Base-by-base conservation (phyloP, 345 rosid species). In the Arabidopsis thaliana region DNA sequence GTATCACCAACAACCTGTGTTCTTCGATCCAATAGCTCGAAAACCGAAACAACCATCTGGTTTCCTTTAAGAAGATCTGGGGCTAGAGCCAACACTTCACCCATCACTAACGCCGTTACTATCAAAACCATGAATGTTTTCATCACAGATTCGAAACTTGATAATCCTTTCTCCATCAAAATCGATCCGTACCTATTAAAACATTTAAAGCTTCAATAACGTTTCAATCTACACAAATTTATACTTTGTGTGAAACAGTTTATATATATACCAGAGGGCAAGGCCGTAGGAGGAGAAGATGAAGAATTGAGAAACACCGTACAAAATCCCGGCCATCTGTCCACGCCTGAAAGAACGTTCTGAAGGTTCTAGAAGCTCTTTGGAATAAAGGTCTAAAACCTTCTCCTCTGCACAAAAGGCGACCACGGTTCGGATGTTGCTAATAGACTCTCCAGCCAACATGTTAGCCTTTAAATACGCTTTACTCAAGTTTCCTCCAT, bases 221-320 rank as follows among this genome's bases (percentile, higher is more conserved):
- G 9, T 34, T 41, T 51, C 16, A 67, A 38, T 50, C 6, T 32
- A 40, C 45, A 2, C 11, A 49, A 6, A 38, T 7, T 67, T 50
- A 0, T 16, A 41, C 34, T 45, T 1, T 45, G 24, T 2, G 16
- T 65, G 13, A 3, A 34, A 36, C 22, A 25, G n/a, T 25, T 36
- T 25, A 1, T 23, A 9, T 7, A 13, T 7, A 14, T 75, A 76
- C 98, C 99, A 95, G 25, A 95, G 83, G 32, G 97, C 94, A 56
- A 95, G 99, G 41, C 97, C 99, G 32, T 95, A 95, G 11, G 97
- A 83, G 37, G 99, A 95, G 87, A 92, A 95, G 80, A 92, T 95
- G 85, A 95, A 95, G 84, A 95, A 95, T 82, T 95, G 99, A 56
- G 97, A 88, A 58, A 90, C 62, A 40, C 99, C 99, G 66, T 95